These are phyloP conservation scores for Cladosporium sp. DNA, from an alignment of 2,329 filamentous ascomycete species.

Conservation along the genomic window DNA sequence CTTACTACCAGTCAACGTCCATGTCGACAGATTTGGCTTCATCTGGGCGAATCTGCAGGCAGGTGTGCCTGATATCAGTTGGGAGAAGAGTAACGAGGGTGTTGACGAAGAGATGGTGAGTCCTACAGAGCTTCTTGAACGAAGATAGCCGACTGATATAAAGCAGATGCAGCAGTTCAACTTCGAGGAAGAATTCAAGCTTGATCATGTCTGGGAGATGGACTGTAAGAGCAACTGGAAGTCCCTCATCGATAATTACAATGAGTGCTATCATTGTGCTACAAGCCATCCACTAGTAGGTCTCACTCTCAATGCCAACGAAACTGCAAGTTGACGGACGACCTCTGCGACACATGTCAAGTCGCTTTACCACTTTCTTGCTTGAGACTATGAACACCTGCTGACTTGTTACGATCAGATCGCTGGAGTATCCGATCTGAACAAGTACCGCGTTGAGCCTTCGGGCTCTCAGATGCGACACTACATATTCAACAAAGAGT, in stretches of 20 bases:
- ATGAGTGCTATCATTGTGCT: conserved; percentile 59
- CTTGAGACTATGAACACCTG: background rate
- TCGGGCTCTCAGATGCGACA: conserved; percentile 7
- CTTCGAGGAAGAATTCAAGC: conserved; percentile 48
- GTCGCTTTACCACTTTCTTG: too few relatives aligned
- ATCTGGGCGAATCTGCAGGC: conserved; percentile 56
- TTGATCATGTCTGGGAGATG: conserved; percentile 55
- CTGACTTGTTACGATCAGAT: conserved; percentile 27
- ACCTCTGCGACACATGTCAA: background rate
- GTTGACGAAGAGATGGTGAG: conserved; percentile 40
- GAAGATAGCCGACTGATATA: background rate
- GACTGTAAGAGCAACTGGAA: conserved; percentile 56
- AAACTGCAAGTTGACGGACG: background rate
- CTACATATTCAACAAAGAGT: conserved; percentile 10
- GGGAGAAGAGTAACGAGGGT: conserved; percentile 48
- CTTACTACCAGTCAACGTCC: conserved; percentile 52
- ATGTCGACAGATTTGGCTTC: conserved; percentile 52
- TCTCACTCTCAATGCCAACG: background rate
- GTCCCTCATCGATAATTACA: conserved; percentile 56
- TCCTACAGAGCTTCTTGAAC: background rate
- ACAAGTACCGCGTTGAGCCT: conserved; percentile 11
- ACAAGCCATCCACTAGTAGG: conserved; percentile 48
- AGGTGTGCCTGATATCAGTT: conserved; percentile 42
- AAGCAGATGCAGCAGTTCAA: conserved; percentile 38
- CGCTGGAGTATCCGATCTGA: conserved; percentile 23